Conservation (phyloP, 305 asterid species). For the Solanum aculeatissimum region DNA sequence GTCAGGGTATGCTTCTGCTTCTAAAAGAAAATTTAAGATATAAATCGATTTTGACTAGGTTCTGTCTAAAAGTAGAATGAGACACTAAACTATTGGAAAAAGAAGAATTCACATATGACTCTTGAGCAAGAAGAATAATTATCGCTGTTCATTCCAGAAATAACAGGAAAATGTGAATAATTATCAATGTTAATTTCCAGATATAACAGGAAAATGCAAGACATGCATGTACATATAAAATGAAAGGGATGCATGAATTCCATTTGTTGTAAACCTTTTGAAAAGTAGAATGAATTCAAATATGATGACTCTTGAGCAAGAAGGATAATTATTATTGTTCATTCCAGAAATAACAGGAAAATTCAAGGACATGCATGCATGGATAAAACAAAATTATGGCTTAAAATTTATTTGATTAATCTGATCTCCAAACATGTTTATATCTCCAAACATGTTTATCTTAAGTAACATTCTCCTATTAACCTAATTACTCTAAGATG, state of each 20-base stretch:
- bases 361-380: background rate
- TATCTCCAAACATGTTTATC: background rate
- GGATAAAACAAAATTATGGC: background rate
- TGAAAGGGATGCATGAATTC: background rate
- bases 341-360: background rate
- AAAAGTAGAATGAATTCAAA: background rate
- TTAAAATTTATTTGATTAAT: background rate
- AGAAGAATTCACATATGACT: background rate
- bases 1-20: conserved; percentile 61
- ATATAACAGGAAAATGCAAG: background rate
- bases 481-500: background rate
- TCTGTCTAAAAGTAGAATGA: background rate
- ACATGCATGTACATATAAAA: background rate
- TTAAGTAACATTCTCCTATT: background rate
- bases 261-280: background rate
- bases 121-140: background rate
- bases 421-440: background rate
- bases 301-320: background rate
- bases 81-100: background rate
- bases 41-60: background rate
- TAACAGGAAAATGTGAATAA: background rate
- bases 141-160: background rate
- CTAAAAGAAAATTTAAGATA: background rate
- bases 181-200: background rate
- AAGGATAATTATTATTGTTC: background rate